Conservation (phyloP, 2,329 filamentous ascomycete genomes). For the Phialemoniopsis sp. region DNA sequence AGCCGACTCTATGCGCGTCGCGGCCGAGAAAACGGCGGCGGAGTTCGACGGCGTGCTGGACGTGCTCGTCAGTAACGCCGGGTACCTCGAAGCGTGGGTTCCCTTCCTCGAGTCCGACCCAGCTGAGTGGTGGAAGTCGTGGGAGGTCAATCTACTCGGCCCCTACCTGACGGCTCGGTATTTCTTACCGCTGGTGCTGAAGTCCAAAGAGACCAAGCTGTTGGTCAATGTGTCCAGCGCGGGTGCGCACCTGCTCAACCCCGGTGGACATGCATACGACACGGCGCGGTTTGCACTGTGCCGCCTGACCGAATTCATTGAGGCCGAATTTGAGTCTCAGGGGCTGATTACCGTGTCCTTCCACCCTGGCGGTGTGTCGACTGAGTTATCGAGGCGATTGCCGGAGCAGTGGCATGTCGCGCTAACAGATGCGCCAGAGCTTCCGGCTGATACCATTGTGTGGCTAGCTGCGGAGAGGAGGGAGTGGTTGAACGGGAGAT, state of each 20-base stretch:
- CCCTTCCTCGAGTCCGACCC: conserved; percentile 32
- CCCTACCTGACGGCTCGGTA: conserved; percentile 36
- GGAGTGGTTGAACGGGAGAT: conserved; percentile 14
- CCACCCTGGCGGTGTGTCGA: conserved; percentile 41
- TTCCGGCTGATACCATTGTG: conserved; percentile 15
- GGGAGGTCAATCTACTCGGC: conserved; percentile 47
- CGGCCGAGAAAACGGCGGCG: conserved; percentile 22
- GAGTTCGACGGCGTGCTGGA: conserved; percentile 26
- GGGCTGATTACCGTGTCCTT: conserved; percentile 34
- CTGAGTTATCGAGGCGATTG: conserved; percentile 32
- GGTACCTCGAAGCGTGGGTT: conserved; percentile 10
- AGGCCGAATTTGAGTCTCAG: conserved; percentile 34
- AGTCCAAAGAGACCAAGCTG: conserved; percentile 30
- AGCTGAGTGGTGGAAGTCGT: conserved; percentile 39
- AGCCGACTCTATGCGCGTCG: conserved; percentile 23
- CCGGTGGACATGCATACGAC: conserved; percentile 38
- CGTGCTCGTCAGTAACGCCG: conserved; percentile 34
- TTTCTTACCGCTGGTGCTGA: conserved; percentile 43
- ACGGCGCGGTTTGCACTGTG: conserved; percentile 37
- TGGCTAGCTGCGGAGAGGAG: conserved; percentile 12
- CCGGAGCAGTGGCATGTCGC: conserved; percentile 14
- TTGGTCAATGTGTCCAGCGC: conserved; percentile 34
- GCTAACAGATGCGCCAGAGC: conserved; percentile 13
- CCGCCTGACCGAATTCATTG: conserved; percentile 38
- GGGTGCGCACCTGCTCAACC: conserved; percentile 25